phyloP scores from a whole-genome alignment of 1,284 basidiomycete species.

The Crucibulum cyathiforme region DNA sequence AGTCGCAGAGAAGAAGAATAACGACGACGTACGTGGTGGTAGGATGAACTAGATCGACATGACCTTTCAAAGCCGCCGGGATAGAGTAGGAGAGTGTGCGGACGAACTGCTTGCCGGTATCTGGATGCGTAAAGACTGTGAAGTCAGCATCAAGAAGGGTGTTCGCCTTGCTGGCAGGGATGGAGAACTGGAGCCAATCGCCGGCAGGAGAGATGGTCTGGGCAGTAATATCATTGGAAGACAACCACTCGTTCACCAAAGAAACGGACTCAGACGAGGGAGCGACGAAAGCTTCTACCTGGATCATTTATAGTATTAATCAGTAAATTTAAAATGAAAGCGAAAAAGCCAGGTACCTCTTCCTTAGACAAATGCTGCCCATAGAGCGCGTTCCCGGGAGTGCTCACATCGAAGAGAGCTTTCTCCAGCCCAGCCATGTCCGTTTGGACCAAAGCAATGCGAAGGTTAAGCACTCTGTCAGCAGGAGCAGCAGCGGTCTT shows the following conservation, averaged over 20 bases:
- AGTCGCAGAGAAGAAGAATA: background rate
- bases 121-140: constrained; percentile 42
- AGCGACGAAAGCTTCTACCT: constrained; percentile 46
- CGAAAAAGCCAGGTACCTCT: background rate
- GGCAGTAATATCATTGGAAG: constrained; percentile 36
- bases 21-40: constrained; percentile 23
- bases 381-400: constrained; percentile 19
- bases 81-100: constrained; percentile 51
- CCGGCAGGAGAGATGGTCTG: constrained; percentile 31
- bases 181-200: constrained; percentile 47
- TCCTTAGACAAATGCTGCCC: constrained; percentile 15
- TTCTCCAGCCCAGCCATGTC: constrained; percentile 22
- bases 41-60: constrained; percentile 48
- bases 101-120: constrained; percentile 27
- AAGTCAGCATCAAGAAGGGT: constrained; percentile 41
- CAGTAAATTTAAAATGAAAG: background rate
- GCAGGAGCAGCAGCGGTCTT: constrained; percentile 5
- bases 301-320: background rate
- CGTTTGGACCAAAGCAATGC: constrained; percentile 15
- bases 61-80: constrained; percentile 40
- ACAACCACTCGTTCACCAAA: constrained; percentile 45
- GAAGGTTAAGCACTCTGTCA: constrained; percentile 17
- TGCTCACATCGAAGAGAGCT: constrained; percentile 18
- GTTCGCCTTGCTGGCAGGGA: constrained; percentile 45
- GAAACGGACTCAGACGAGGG: constrained; percentile 39